These are phyloP conservation scores for Coelastrella sp. DNA, from an alignment of 139 green algal species.

Conservation along the genomic window DNA sequence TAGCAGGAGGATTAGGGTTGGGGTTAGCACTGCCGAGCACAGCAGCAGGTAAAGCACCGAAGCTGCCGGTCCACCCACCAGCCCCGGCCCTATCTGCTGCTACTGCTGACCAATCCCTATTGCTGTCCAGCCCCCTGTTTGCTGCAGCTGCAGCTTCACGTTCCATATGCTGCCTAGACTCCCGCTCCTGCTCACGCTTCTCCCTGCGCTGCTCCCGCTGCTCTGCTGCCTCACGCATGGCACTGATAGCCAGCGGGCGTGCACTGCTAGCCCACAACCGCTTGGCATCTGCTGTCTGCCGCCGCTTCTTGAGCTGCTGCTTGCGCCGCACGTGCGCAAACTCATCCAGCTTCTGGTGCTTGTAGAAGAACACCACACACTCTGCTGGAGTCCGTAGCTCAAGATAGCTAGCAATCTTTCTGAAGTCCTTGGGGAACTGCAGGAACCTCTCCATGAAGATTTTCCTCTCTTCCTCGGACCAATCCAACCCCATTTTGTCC, in stretches of 20 bases:
- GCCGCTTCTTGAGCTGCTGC: constrained; percentile 93
- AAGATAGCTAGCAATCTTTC: constrained; percentile 84
- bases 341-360: constrained; percentile 90
- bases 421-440: constrained; percentile 88
- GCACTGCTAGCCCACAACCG: constrained; percentile 6
- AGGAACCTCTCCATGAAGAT: constrained; percentile 94
- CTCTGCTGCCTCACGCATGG: constrained; percentile 34
- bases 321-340: constrained; percentile 88
- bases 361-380: constrained; percentile 90
- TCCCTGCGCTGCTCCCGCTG: constrained; percentile 30
- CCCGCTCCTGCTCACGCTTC: not conserved
- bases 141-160: constrained; percentile 37
- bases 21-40: too few relatives aligned
- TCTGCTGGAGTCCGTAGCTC: constrained; percentile 80
- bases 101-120: not conserved
- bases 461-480: constrained; percentile 83
- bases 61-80: not conserved
- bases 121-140: too few relatives aligned
- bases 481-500: constrained; percentile 61
- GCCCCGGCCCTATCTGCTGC: not conserved
- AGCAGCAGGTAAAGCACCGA: not conserved
- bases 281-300: constrained; percentile 68
- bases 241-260: constrained; percentile 24
- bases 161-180: constrained; percentile 32
- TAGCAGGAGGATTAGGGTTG: not conserved